phyloP scores from a whole-genome alignment of 352 stramenopile species.

The Globisporangium paroecandrum region DNA sequence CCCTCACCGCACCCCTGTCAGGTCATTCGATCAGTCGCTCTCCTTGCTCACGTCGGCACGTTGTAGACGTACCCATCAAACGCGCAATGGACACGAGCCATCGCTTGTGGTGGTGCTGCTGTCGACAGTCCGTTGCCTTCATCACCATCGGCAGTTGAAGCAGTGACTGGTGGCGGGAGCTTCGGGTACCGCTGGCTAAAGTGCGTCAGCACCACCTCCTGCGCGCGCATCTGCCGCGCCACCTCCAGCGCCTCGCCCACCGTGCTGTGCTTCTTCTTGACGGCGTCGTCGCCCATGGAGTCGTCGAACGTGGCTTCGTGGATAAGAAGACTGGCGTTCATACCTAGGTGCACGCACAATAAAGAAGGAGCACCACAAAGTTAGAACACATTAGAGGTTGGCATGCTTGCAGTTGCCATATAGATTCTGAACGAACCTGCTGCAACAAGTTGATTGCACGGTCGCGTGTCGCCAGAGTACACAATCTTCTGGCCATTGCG shows the following conservation, averaged over 20 bases:
- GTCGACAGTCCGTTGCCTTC: neutral
- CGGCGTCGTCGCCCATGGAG: conserved; percentile 90
- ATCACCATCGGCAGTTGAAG: neutral
- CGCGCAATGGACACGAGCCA: conserved; percentile 15
- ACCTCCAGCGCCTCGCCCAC: conserved; percentile 90
- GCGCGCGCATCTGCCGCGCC: conserved; percentile 67
- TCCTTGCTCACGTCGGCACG: neutral
- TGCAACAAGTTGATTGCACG: conserved; percentile 65
- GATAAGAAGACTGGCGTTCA: conserved; percentile 86
- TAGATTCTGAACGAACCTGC: conserved; percentile 14
- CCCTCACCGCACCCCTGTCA: neutral
- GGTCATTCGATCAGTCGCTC: conserved; percentile 8
- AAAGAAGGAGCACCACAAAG: neutral
- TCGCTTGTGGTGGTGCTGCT: neutral
- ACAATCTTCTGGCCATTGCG: conserved; percentile 53
- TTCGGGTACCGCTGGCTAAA: conserved; percentile 88
- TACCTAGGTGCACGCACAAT: neutral
- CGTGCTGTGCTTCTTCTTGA: conserved; percentile 93
- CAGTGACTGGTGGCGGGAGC: conserved; percentile 32
- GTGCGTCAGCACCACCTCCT: conserved; percentile 93
- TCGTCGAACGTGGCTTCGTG: conserved; percentile 98
- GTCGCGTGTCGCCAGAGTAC: conserved; percentile 94
- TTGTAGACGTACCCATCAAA: conserved; percentile 15
- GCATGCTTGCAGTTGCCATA: neutral
- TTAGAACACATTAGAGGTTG: neutral